Evolutionary conservation across 192 early-diverging fungal genomes (phyloP).

Genomic region (Backusella parvicylindrica): DNA sequence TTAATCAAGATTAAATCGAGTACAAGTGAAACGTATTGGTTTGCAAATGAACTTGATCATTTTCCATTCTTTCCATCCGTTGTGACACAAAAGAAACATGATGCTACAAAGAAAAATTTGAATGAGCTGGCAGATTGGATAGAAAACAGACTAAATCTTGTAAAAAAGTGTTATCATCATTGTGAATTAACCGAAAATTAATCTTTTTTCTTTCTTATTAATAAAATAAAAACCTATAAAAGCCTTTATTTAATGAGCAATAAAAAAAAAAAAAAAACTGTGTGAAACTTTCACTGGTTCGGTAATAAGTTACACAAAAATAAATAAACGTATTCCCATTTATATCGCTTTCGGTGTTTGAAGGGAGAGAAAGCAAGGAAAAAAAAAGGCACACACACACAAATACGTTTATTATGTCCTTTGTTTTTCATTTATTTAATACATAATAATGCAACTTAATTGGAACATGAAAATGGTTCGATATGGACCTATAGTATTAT

Average conservation of each 20-base stretch:
- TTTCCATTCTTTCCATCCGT: conserved; percentile 19
- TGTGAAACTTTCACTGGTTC: background rate
- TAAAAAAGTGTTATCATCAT: background rate
- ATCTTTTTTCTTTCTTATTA: background rate
- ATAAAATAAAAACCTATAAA: background rate
- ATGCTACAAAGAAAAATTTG: background rate
- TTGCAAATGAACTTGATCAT: conserved; percentile 35
- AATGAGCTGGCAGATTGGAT: conserved; percentile 1
- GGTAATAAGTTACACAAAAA: background rate
- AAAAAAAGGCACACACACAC: too few relatives aligned
- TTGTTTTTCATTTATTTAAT: background rate
- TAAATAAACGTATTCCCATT: background rate
- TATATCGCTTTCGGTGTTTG: background rate
- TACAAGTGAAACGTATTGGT: conserved; percentile 39
- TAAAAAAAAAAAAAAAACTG: background rate
- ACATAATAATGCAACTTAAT: background rate
- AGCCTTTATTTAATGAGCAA: background rate
- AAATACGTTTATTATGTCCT: too few relatives aligned
- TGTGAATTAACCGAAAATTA: conserved; percentile 4
- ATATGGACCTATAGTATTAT: background rate
- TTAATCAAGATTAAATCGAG: conserved; percentile 33
- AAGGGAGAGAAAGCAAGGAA: background rate
- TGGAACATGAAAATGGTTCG: background rate
- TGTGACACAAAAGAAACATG: background rate
- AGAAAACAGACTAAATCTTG: background rate